Percentiles rank a stretch among this genome's conserved stretches.
phyloP scores from a whole-genome alignment of 176 grass and related monocot species.

The Bolboschoenus planiculmis region DNA sequence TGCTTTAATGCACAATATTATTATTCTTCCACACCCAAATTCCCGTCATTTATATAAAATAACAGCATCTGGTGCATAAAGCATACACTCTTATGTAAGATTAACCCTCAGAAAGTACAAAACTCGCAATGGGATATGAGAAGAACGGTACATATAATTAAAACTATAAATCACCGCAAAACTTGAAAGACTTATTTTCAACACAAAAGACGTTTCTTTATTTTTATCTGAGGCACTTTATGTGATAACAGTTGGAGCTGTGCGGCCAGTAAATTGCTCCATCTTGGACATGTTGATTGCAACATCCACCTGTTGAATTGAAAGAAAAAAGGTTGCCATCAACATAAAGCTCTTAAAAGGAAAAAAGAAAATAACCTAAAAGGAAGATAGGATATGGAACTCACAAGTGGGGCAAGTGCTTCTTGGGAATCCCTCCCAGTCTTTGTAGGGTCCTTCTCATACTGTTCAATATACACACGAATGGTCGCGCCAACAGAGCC shows the following conservation, averaged over 20 bases:
- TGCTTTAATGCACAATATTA: not conserved
- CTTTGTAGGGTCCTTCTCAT: slow-evolving; percentile 79
- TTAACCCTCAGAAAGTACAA: not conserved
- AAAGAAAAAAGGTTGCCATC: not conserved
- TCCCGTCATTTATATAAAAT: slow-evolving; percentile 1
- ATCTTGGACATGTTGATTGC: slow-evolving; percentile 86
- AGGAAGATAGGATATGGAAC: not conserved
- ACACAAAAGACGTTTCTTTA: not conserved
- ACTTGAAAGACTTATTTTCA: slow-evolving; percentile 18
- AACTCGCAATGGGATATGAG: not conserved
- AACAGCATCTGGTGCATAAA: slow-evolving; percentile 5
- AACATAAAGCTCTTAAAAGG: slow-evolving; percentile 1
- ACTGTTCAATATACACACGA: slow-evolving; percentile 92
- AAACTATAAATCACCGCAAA: slow-evolving; percentile 18
- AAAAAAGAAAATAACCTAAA: not conserved
- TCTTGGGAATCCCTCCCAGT: slow-evolving; percentile 76
- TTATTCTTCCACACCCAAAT: not conserved
- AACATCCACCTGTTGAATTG: slow-evolving; percentile 49
- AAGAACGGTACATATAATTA: not conserved
- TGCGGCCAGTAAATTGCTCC: slow-evolving; percentile 75
- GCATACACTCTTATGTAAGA: not conserved
- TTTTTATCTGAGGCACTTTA: slow-evolving; percentile 30
- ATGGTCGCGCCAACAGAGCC: slow-evolving; percentile 90
- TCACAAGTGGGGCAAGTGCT: slow-evolving; percentile 82
- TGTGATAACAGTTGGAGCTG: slow-evolving; percentile 88